Conservation (phyloP, 176 grass and related monocot genomes). For the Eleusine indica region DNA sequence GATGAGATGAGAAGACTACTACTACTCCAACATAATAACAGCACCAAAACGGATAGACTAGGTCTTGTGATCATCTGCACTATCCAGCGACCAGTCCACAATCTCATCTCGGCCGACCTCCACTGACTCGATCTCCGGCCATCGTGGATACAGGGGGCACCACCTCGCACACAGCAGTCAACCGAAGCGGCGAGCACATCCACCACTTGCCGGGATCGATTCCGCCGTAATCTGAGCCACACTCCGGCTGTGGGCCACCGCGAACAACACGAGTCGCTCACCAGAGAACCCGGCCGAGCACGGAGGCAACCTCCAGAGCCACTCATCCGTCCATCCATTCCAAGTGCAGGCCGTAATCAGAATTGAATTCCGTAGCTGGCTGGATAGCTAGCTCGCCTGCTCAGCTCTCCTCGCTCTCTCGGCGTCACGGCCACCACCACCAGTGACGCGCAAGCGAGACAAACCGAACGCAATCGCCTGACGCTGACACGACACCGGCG, state of each 20-base stretch:
- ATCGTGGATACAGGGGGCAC: conserved; percentile 17
- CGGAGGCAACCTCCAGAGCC: neutral
- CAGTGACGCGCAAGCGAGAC: neutral
- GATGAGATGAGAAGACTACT: neutral
- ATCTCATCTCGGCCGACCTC: neutral
- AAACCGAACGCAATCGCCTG: conserved; percentile 4
- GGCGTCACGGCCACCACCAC: neutral
- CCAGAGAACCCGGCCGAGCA: neutral
- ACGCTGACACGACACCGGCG: neutral
- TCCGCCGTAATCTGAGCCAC: neutral
- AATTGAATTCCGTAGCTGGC: neutral
- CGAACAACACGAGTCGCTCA: neutral
- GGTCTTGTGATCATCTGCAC: neutral
- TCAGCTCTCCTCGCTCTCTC: no score
- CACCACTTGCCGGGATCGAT: neutral
- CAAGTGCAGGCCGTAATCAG: neutral
- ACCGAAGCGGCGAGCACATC: neutral
- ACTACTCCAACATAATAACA: neutral
- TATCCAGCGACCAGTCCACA: conserved; percentile 8
- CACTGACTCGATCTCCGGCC: neutral
- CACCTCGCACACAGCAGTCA: conserved; percentile 5
- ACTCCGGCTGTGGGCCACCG: neutral
- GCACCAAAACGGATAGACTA: neutral
- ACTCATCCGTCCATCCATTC: neutral
- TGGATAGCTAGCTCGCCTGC: neutral